Evolutionary conservation across 352 stramenopile species (phyloP).

Genomic region (Pythium chondricola): DNA sequence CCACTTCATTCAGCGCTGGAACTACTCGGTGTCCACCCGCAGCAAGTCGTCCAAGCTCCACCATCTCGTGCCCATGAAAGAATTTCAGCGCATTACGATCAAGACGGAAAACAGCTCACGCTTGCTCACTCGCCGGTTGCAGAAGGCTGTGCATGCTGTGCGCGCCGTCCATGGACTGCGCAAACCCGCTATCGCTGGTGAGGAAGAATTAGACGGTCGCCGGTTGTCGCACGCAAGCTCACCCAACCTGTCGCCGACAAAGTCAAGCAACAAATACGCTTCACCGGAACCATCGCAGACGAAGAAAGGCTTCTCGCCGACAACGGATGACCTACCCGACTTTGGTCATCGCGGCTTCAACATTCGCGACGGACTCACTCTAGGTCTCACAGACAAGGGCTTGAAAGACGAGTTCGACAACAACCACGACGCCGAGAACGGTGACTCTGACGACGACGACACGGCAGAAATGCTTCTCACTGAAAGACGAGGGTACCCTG

Average conservation of each 20-base stretch:
- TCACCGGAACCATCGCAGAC: neutral
- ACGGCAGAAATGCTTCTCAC: constrained; percentile 1
- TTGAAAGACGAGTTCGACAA: neutral
- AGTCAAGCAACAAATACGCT: neutral
- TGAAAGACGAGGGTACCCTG: constrained; percentile 41
- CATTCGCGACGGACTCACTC: constrained; percentile 11
- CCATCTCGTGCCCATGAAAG: constrained; percentile 73
- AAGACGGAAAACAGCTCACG: constrained; percentile 32
- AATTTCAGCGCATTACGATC: constrained; percentile 30
- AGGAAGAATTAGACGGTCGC: neutral
- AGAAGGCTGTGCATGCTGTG: constrained; percentile 61
- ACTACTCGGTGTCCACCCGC: constrained; percentile 78
- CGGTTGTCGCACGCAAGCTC: constrained; percentile 11
- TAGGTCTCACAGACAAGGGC: constrained; percentile 5
- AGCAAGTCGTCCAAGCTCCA: constrained; percentile 72
- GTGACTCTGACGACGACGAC: constrained; percentile 22
- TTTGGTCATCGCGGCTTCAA: constrained; percentile 17
- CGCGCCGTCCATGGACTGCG: constrained; percentile 35
- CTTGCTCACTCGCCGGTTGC: constrained; percentile 43
- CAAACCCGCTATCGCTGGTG: constrained; percentile 5
- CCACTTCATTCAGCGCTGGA: constrained; percentile 87
- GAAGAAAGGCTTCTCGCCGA: neutral
- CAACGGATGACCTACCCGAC: neutral
- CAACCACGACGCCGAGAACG: constrained; percentile 19
- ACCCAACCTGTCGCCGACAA: constrained; percentile 11